Percentiles rank a stretch among this genome's conserved stretches.
Conservation (phyloP, 2,329 filamentous ascomycete genomes). For the Penicillium digitatum region DNA sequence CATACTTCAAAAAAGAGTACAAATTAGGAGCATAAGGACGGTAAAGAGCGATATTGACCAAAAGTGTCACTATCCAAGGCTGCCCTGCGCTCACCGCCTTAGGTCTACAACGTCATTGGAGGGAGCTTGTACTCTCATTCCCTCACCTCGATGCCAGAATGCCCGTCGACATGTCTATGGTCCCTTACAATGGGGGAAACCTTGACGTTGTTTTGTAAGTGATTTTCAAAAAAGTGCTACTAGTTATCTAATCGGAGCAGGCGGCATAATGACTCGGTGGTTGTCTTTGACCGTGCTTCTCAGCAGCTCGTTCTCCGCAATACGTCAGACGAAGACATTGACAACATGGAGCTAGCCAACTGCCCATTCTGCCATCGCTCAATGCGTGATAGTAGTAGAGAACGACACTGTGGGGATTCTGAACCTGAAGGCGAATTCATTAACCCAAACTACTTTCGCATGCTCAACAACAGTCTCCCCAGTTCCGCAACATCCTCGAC, state of each 20-base stretch:
- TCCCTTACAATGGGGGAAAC: constrained; percentile 42
- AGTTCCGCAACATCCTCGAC: constrained; percentile 44
- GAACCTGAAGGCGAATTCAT: constrained; percentile 64
- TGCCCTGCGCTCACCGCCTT: neutral
- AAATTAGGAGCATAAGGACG: neutral
- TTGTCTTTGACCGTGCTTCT: constrained; percentile 82
- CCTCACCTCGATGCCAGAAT: constrained; percentile 22
- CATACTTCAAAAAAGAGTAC: neutral
- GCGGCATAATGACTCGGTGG: constrained; percentile 86
- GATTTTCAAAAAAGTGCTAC: neutral
- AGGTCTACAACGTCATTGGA: constrained; percentile 8
- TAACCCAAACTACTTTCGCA: constrained; percentile 89
- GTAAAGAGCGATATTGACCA: neutral
- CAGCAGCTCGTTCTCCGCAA: constrained; percentile 78
- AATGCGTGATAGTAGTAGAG: constrained; percentile 50
- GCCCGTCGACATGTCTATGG: constrained; percentile 43
- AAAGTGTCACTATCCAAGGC: neutral
- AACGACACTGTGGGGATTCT: constrained; percentile 29
- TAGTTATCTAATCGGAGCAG: constrained; percentile 47
- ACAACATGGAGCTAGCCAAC: constrained; percentile 58
- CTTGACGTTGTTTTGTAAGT: constrained; percentile 46
- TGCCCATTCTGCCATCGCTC: constrained; percentile 91
- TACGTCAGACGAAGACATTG: constrained; percentile 44
- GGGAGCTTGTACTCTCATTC: neutral
- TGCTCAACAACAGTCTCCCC: constrained; percentile 65